These are phyloP conservation scores for Ophiostoma triangulosporum DNA, from an alignment of 2,329 filamentous ascomycete species.

Conservation along the genomic window DNA sequence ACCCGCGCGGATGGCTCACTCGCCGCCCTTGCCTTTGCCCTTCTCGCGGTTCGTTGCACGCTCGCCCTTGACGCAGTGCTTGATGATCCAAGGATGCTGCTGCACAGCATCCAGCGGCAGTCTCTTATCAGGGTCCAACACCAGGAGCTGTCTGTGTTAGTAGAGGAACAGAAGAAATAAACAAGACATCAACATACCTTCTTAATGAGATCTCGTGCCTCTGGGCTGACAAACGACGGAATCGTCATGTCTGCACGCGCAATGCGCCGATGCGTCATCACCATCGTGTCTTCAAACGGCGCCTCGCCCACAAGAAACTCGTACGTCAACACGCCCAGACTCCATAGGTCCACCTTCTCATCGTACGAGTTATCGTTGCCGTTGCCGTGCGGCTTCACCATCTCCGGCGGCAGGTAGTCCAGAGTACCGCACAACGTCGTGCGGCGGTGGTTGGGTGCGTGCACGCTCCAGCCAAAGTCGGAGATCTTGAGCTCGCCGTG, in stretches of 20 bases:
- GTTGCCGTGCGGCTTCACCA: conserved; percentile 63
- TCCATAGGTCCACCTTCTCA: conserved; percentile 96
- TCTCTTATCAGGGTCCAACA: conserved; percentile 86
- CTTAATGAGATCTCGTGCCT: conserved; percentile 87
- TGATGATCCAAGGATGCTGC: conserved; percentile 89
- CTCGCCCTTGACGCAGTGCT: conserved; percentile 69
- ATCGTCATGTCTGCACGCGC: conserved; percentile 82
- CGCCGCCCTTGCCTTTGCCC: conserved; percentile 19
- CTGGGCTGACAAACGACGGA: conserved; percentile 76
- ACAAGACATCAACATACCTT: conserved; percentile 40
- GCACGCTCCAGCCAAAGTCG: conserved; percentile 96
- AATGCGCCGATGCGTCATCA: conserved; percentile 90
- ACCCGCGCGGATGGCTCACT: background rate
- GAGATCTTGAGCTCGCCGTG: conserved; percentile 98
- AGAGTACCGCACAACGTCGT: conserved; percentile 95
- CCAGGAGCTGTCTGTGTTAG: conserved; percentile 50
- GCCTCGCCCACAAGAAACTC: conserved; percentile 94
- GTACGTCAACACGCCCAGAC: conserved; percentile 84
- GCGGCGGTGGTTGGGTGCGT: conserved; percentile 85
- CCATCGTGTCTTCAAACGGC: conserved; percentile 87
- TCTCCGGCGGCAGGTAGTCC: conserved; percentile 95
- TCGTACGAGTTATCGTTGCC: conserved; percentile 72
- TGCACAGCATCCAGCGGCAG: conserved; percentile 82
- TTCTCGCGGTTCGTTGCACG: conserved; percentile 38
- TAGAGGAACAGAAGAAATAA: background rate